Percentiles rank a stretch among this genome's conserved stretches.
phyloP scores from a whole-genome alignment of 176 grass and related monocot genomes.

The Urochloa ruziziensis region DNA sequence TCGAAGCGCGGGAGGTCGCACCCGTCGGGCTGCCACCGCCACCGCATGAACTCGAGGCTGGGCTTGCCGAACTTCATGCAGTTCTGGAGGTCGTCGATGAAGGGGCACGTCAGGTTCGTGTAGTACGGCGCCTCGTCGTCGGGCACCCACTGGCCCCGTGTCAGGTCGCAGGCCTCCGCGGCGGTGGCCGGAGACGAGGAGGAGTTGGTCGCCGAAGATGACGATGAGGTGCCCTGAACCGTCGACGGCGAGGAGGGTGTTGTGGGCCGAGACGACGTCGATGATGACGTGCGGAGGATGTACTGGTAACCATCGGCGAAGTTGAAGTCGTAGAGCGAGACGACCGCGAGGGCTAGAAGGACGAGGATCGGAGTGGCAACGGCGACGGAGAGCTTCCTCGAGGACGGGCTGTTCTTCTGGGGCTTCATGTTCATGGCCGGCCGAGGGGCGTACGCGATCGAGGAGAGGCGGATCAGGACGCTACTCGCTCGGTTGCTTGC shows the following conservation, averaged over 20 bases:
- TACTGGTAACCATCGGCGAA: background rate
- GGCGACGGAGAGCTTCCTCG: conserved; percentile 12
- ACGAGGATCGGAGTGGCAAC: conserved; percentile 13
- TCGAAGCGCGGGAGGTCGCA: conserved; percentile 68
- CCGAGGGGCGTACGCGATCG: background rate
- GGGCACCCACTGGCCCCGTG: conserved; percentile 48
- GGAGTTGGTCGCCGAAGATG: background rate
- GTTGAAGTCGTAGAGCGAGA: conserved; percentile 34
- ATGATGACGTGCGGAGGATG: background rate
- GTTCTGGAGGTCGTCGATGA: conserved; percentile 80
- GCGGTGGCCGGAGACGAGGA: background rate
- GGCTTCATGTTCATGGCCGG: conserved; percentile 43
- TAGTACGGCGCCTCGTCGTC: conserved; percentile 56
- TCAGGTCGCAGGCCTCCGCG: conserved; percentile 26
- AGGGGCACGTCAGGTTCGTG: conserved; percentile 64
- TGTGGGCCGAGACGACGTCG: background rate
- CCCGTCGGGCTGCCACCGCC: conserved; percentile 58
- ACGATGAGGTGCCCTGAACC: background rate
- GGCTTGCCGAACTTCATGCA: conserved; percentile 76
- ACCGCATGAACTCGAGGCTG: conserved; percentile 56
- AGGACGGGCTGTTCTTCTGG: background rate
- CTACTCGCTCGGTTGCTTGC: background rate
- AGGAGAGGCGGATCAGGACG: background rate
- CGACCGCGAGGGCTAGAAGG: conserved; percentile 13
- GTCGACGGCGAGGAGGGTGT: background rate